Conservation (phyloP, 2,329 filamentous ascomycete genomes). For the Claviceps purpurea region DNA sequence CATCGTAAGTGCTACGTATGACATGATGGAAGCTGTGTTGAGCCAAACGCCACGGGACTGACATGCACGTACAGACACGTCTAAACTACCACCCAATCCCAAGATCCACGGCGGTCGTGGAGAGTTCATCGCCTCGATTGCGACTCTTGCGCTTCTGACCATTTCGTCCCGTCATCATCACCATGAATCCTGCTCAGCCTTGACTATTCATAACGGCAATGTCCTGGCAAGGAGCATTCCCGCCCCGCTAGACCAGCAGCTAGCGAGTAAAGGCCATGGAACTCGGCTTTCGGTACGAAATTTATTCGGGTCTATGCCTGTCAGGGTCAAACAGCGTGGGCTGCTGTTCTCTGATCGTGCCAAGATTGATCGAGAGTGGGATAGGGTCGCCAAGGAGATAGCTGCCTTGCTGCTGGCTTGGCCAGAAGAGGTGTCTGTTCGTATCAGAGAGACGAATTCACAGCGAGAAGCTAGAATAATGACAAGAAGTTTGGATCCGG, state of each 20-base stretch:
- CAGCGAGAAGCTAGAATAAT: slow-evolving; percentile 26
- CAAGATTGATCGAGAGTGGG: slow-evolving; percentile 50
- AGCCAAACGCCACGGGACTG: neutral
- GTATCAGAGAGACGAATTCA: slow-evolving; percentile 36
- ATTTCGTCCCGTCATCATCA: slow-evolving; percentile 58
- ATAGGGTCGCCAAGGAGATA: slow-evolving; percentile 43
- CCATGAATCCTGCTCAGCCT: slow-evolving; percentile 46
- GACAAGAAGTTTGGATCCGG: slow-evolving; percentile 10
- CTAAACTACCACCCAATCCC: slow-evolving; percentile 43
- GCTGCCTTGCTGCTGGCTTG: slow-evolving; percentile 60
- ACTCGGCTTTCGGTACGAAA: slow-evolving; percentile 66
- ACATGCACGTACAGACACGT: slow-evolving; percentile 49
- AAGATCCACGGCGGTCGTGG: slow-evolving; percentile 54
- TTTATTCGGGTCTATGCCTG: slow-evolving; percentile 81
- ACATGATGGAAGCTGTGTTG: neutral
- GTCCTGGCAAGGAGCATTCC: slow-evolving; percentile 51
- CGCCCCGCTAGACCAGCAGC: slow-evolving; percentile 41
- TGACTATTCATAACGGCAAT: slow-evolving; percentile 58
- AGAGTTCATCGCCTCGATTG: slow-evolving; percentile 63
- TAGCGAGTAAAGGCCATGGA: slow-evolving; percentile 48
- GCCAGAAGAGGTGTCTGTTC: slow-evolving; percentile 41
- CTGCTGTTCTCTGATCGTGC: slow-evolving; percentile 35
- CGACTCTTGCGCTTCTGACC: slow-evolving; percentile 60
- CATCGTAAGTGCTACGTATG: slow-evolving; percentile 44
- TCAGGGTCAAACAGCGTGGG: slow-evolving; percentile 70